Evolutionary conservation across 768 basidiomycete genomes (phyloP).

Genomic region (Steccherinum ochraceum): DNA sequence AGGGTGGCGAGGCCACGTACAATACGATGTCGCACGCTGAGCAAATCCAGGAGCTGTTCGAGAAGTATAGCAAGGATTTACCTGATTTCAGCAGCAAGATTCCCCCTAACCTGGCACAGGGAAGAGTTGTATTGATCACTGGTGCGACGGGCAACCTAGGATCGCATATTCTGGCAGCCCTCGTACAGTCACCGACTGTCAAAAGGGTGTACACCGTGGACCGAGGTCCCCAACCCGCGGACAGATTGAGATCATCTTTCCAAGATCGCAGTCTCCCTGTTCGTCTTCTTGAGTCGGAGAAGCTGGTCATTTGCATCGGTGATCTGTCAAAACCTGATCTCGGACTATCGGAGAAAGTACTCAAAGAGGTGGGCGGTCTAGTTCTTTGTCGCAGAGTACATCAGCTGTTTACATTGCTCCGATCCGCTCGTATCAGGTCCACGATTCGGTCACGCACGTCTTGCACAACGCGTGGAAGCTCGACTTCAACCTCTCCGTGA

Average conservation of each 20-base stretch:
- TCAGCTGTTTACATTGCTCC: background rate
- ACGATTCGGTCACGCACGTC: constrained; percentile 5
- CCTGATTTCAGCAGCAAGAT: background rate
- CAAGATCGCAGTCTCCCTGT: constrained; percentile 1
- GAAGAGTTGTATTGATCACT: constrained; percentile 7
- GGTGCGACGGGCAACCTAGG: constrained; percentile 10
- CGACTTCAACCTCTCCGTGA: constrained; percentile 27
- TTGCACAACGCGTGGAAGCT: constrained; percentile 23
- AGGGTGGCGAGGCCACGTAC: background rate
- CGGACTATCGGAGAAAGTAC: background rate
- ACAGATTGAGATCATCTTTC: constrained; percentile 1
- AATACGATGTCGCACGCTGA: background rate
- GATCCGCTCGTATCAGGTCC: constrained; percentile 1
- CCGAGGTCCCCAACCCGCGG: background rate
- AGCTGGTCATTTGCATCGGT: background rate
- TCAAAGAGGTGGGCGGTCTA: constrained; percentile 1
- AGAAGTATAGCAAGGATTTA: constrained; percentile 4
- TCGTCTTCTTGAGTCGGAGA: background rate
- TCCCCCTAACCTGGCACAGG: background rate
- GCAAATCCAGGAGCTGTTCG: background rate
- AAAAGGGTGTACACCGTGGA: constrained; percentile 4
- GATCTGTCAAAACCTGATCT: background rate
- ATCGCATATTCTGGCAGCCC: constrained; percentile 7
- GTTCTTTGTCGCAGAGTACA: no score
- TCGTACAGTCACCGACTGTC: background rate